Base-by-base conservation (phyloP, 2,329 filamentous ascomycete species). In the Fonsecaea multimorphosa region DNA sequence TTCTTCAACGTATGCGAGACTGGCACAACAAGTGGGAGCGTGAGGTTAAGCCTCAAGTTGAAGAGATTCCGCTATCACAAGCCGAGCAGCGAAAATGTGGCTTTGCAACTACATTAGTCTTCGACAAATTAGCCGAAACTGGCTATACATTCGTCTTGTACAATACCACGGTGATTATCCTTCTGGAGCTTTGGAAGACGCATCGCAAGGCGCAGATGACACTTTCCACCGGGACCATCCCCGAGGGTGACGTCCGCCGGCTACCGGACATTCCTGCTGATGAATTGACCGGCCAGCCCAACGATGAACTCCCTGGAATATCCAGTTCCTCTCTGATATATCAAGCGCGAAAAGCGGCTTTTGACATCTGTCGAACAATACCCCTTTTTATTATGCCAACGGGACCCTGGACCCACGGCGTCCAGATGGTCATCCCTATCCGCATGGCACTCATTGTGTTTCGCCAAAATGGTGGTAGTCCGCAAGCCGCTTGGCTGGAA, bases 381-480 rank as follows among this genome's bases (percentile, higher is more conserved):
- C 52, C 44, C 1, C 19, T 24, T 2, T 62, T 19, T 56, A 29
- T 36, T 19, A 32, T 36, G 29, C 24, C 27, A 19, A 49, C 51
- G 3, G 60, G 52, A 3, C 34, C 52, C 27, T 36, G 52, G 53
- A 19, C 12, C 12, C 29, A 62, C 27, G 24, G 34, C n/a, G 46
- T 62, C 12, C 52, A 62, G 7, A 14, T 62, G 36, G 31, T 57
- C 19, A 29, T 56, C 9, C 34, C 52, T 11, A 55, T 57, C 22
- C 60, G 52, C 16, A 62, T 62, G 60, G 60, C 60, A 32, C 36
- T 57, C n/a, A 46, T 56, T 38, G 60, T 62, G n/a, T 51, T 62
- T 24, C 36, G 60, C 16, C 51, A 62, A 31, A 27, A 54, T 11
- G 46, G 27, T 12, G 59, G 44, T 9, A 29, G 27, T 34, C 52